A percentile compares a stretch with the other conserved stretches of the same genome.
Evolutionary conservation across 805 yeast species (phyloP).

Genomic region (Candida sonorensis): DNA sequence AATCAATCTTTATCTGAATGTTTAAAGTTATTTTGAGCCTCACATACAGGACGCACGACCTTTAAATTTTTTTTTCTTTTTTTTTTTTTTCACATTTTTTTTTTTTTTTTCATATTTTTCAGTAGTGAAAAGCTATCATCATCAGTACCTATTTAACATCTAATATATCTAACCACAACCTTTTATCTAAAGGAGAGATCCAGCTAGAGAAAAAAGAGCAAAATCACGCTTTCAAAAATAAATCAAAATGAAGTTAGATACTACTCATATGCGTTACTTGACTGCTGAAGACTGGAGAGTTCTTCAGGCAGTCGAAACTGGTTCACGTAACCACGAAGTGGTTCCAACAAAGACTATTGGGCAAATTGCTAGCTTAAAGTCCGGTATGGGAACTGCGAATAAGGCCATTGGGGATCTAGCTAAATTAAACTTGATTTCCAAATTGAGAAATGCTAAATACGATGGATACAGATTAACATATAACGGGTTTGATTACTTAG

Average conservation of each 20-base stretch:
- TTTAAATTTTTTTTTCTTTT: too few relatives aligned
- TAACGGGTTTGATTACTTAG: conserved; percentile 88
- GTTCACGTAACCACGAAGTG: conserved; percentile 87
- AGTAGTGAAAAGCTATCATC: too few relatives aligned
- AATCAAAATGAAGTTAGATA: conserved; percentile 76
- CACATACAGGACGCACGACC: too few relatives aligned
- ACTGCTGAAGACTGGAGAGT: conserved; percentile 88
- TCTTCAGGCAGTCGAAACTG: conserved; percentile 82
- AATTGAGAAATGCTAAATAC: conserved; percentile 83
- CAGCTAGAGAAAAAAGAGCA: not conserved
- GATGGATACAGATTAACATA: conserved; percentile 91
- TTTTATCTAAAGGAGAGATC: too few relatives aligned
- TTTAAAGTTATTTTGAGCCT: too few relatives aligned
- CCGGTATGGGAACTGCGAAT: conserved; percentile 63
- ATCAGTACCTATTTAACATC: too few relatives aligned
- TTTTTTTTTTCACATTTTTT: too few relatives aligned
- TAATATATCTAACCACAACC: too few relatives aligned
- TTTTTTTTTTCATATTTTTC: too few relatives aligned
- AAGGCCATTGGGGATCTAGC: conserved; percentile 81
- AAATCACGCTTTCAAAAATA: not conserved
- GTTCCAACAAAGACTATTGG: conserved; percentile 86
- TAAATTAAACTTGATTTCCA: conserved; percentile 69
- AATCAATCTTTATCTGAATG: too few relatives aligned
- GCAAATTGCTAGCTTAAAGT: conserved; percentile 69
- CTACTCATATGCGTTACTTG: conserved; percentile 88